phyloP scores from a whole-genome alignment of 2,329 filamentous ascomycete species.

The Diaporthe sp. region DNA sequence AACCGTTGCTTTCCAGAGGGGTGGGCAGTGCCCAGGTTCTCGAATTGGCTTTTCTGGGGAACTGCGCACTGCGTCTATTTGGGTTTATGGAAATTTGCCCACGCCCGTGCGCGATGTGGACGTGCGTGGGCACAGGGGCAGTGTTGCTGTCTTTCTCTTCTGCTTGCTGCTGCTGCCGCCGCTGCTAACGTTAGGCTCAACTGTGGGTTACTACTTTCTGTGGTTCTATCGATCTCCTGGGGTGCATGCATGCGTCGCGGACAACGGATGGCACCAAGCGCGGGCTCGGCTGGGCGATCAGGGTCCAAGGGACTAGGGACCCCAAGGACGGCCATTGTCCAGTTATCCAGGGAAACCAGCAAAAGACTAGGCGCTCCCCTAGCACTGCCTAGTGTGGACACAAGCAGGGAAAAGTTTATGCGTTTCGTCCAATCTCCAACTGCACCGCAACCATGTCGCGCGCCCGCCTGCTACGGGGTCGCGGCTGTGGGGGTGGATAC shows the following conservation, averaged over 20 bases:
- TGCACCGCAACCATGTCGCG: background rate
- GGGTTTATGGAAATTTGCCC: background rate
- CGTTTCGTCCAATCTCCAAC: slow-evolving; percentile 21
- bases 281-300: slow-evolving; percentile 31
- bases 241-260: slow-evolving; percentile 18
- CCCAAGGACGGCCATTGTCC: background rate
- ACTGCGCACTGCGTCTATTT: background rate
- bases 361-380: background rate
- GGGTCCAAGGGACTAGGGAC: slow-evolving; percentile 12
- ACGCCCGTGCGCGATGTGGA: slow-evolving; percentile 1
- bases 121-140: background rate
- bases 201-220: background rate
- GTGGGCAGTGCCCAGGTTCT: background rate
- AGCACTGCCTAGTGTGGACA: background rate
- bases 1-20: background rate
- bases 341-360: background rate
- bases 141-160: background rate
- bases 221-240: background rate
- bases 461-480: background rate
- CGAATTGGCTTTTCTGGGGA: background rate
- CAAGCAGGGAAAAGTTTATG: slow-evolving; percentile 23
- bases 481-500: slow-evolving; percentile 10
- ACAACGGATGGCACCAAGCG: slow-evolving; percentile 26
- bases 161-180: background rate
- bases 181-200: background rate